Base-by-base conservation (phyloP, 257 asterid species). In the Solanum medicagineum region DNA sequence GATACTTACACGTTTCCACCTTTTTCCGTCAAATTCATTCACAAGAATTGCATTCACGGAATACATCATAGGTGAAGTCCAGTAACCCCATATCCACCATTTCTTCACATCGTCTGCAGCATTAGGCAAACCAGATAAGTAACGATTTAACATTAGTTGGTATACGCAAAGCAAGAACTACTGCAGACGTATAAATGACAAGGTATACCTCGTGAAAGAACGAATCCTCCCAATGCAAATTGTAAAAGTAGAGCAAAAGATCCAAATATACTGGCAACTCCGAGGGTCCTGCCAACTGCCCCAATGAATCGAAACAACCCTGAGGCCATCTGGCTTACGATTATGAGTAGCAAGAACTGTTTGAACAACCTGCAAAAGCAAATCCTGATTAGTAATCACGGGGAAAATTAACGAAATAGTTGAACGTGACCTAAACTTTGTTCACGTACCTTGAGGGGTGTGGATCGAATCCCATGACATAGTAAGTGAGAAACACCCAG, bases 71-170 rank as follows among this genome's bases (percentile, higher is more conserved):
- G 97, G 97, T 16, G 97, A 93, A 65, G 91, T 29, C 91, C 91
- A 93, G 91, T 91, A 93, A n/a, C 94, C 95, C 97, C 97, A 93
- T 20, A 93, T 16, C 96, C 97, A 93, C 97, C 97, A 93, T 5
- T 83, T 65, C 89, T 90, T 91, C 20, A 93, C 93, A 85, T 91
- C 88, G 40, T 86, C 97, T 93, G 89, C 82, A 86, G 9, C 83
- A 59, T 57, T 24, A 47, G 82, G 8, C 54, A 42, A 75, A 49
- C 62, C 1, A 10, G 45, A 51, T 16, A 24, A 77, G 56, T 77
- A 77, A 53, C 20, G 44, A 73, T 44, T 45, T 1, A 12, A 44
- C 49, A 19, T 17, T 26, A 17, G 49, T 79, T 29, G 0, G 65
- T 79, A 53, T 53, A 53, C 17, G 4, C 82, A 51, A 79, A 54